Percentiles rank a stretch among this genome's conserved stretches.
Conservation (phyloP, 2,329 filamentous ascomycete genomes). For the Paracoccidioides lutzii region DNA sequence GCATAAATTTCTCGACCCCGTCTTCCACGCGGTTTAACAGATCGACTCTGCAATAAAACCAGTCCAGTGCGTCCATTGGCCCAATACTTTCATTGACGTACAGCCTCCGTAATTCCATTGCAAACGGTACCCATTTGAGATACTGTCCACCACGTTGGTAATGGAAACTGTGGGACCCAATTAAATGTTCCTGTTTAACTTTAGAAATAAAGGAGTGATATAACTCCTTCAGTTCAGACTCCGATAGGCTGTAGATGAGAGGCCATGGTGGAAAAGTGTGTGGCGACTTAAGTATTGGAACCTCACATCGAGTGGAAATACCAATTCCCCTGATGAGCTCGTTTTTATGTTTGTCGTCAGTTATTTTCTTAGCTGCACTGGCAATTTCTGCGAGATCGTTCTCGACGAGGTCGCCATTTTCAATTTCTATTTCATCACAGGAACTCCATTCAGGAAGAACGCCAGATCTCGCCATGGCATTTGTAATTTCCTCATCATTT, state of each 20-base stretch:
- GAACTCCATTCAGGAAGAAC: slow-evolving; percentile 24
- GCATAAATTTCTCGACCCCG: neutral
- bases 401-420: slow-evolving; percentile 23
- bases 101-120: neutral
- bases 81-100: neutral
- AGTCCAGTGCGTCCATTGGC: neutral
- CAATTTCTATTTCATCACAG: slow-evolving; percentile 21
- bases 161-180: neutral
- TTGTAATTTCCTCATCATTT: slow-evolving; percentile 4
- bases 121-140: neutral
- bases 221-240: neutral
- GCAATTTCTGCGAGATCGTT: slow-evolving; percentile 25
- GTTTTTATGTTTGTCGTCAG: slow-evolving; percentile 24
- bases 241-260: slow-evolving; percentile 15
- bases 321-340: slow-evolving; percentile 37
- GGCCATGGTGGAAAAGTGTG: slow-evolving; percentile 37
- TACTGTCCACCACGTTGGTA: neutral
- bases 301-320: slow-evolving; percentile 34
- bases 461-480: neutral
- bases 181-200: neutral
- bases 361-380: slow-evolving; percentile 15
- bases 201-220: neutral
- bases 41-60: neutral
- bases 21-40: neutral
- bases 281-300: slow-evolving; percentile 36